phyloP scores from a whole-genome alignment of 2,329 filamentous ascomycete genomes.

The Zymoseptoria passerinii region DNA sequence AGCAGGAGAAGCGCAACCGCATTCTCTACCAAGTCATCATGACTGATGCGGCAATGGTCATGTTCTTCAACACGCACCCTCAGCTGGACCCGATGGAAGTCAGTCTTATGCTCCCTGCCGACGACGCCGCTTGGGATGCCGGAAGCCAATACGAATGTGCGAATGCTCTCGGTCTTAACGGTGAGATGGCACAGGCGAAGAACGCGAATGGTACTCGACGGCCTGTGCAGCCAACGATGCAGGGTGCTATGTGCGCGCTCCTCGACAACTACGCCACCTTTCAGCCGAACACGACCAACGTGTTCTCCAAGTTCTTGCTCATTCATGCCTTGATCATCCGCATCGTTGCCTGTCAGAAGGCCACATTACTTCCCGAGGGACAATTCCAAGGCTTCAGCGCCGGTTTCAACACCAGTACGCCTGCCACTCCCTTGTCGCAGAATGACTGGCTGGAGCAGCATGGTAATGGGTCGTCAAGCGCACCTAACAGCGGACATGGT shows the following conservation, averaged over 20 bases:
- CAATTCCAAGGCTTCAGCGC: constrained; percentile 23
- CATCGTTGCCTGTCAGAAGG: constrained; percentile 47
- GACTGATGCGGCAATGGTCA: constrained; percentile 54
- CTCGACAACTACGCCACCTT: constrained; percentile 53
- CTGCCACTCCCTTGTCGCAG: constrained; percentile 50
- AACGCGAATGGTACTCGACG: constrained; percentile 57
- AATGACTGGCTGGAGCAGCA: constrained; percentile 50
- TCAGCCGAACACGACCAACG: constrained; percentile 58
- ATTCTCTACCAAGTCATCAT: constrained; percentile 58
- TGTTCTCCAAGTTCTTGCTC: constrained; percentile 66
- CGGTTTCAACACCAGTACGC: constrained; percentile 33
- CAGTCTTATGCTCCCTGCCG: constrained; percentile 58
- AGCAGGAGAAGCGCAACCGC: constrained; percentile 61
- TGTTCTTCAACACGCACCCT: constrained; percentile 63
- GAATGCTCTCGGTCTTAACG: constrained; percentile 56
- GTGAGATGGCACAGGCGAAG: constrained; percentile 46
- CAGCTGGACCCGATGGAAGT: constrained; percentile 58
- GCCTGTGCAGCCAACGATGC: constrained; percentile 56
- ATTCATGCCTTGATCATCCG: constrained; percentile 61
- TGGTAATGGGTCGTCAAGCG: constrained; percentile 18
- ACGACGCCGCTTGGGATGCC: constrained; percentile 69
- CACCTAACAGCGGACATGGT: constrained; percentile 23
- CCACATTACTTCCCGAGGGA: constrained; percentile 24
- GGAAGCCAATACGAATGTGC: constrained; percentile 51
- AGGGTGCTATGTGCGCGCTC: constrained; percentile 53